Percentiles rank a stretch among this genome's conserved stretches.
Evolutionary conservation across 1,284 basidiomycete genomes (phyloP).

Genomic region (Trametes versicolor): DNA sequence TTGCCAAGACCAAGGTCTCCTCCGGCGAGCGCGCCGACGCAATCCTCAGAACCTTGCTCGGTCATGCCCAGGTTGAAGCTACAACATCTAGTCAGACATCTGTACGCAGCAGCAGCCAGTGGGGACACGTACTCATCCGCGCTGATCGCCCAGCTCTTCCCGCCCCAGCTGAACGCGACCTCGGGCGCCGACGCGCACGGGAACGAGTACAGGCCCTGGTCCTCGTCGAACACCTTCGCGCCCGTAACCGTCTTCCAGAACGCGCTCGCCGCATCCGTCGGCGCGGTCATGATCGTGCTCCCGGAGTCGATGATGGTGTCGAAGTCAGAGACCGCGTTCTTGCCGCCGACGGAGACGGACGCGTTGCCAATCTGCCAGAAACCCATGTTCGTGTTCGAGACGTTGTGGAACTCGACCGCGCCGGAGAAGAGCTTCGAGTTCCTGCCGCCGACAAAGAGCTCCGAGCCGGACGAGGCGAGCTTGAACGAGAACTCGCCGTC

Average conservation of each 20-base stretch:
- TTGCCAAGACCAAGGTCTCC: conserved; percentile 32
- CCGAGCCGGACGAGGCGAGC: conserved; percentile 53
- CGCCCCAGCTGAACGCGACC: conserved; percentile 54
- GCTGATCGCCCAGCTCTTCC: conserved; percentile 51
- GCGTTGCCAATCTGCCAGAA: conserved; percentile 55
- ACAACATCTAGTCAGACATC: no score
- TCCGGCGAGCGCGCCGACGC: conserved; percentile 36
- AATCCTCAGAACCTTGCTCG: conserved; percentile 25
- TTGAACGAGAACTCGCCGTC: conserved; percentile 56
- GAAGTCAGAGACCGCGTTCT: conserved; percentile 34
- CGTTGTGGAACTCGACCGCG: conserved; percentile 48
- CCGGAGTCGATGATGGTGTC: conserved; percentile 55
- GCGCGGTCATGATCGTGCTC: conserved; percentile 61
- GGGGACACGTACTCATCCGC: conserved; percentile 33
- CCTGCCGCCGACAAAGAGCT: conserved; percentile 59
- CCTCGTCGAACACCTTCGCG: conserved; percentile 44
- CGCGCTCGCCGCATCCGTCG: conserved; percentile 50
- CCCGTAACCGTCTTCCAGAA: conserved; percentile 57
- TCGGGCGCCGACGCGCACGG: conserved; percentile 50
- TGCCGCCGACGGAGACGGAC: conserved; percentile 44
- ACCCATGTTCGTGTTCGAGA: conserved; percentile 38
- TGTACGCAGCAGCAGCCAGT: neutral
- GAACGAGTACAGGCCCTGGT: conserved; percentile 49
- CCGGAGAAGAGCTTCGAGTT: conserved; percentile 49
- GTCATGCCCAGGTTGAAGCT: conserved; percentile 39